Evolutionary conservation across 352 stramenopile genomes (phyloP).

Genomic region (Thraustochytrium striatum): DNA sequence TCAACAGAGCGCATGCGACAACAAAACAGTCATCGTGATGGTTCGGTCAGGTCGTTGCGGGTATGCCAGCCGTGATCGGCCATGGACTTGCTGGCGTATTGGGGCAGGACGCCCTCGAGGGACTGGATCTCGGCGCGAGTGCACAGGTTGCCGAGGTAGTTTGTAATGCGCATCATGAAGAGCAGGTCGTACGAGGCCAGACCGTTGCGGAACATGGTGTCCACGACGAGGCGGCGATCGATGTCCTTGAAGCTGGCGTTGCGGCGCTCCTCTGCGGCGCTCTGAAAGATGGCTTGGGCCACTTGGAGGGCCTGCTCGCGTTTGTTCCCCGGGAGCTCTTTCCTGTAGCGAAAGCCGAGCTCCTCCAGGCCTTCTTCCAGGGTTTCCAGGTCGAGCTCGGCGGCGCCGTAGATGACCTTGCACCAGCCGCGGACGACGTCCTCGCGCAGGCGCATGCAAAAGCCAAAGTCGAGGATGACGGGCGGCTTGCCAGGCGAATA

Average conservation of each 20-base stretch:
- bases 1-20: too few species aligned
- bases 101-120: too few species aligned
- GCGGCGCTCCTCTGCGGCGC: neutral
- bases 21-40: too few species aligned
- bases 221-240: neutral
- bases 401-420: neutral
- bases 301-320: neutral
- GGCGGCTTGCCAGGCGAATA: neutral
- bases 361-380: neutral
- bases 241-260: neutral
- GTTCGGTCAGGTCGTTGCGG: too few species aligned
- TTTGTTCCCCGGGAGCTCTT: neutral
- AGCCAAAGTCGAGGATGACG: neutral
- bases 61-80: too few species aligned
- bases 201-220: neutral
- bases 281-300: neutral
- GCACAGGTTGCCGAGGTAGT: neutral
- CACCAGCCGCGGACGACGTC: neutral
- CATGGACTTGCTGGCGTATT: too few species aligned
- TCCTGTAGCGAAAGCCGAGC: neutral
- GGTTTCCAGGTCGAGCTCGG: neutral
- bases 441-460: neutral
- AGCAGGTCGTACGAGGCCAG: neutral
- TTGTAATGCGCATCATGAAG: neutral
- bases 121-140: too few species aligned